Evolutionary conservation across 192 early-diverging fungal genomes (phyloP), one percentile per base, ranked within the genome.

Genomic region (Paraglomus brasilianum): DNA sequence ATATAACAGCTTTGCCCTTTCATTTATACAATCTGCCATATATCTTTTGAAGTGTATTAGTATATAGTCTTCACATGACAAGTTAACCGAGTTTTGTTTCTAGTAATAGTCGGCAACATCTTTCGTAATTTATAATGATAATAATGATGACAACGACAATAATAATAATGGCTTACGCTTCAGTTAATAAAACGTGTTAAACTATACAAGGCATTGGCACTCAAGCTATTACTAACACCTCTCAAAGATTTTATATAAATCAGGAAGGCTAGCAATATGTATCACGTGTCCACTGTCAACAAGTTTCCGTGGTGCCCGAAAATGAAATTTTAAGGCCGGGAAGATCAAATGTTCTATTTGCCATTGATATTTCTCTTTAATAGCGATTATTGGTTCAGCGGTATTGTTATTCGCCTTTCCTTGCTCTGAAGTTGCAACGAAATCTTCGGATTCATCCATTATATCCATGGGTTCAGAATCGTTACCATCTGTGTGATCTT

Each of bases 241-340:
- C 71, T 98, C 96, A 86, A 98, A 98, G 43, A 97, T 89, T 30
- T 88, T 92, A 77, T 98, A 98, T 30, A 98, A 80, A 69, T 97
- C 94, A 21, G 89, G 86, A 60, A 95, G 80, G 70, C 92, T 86
- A 2, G 90, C 91, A 15, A 98, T 75, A 70, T 93, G 87, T 4
- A 93, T 78, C 14, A 95, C 74, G 40, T 76, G 73, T 6, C 88
- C 82, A 30, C 81, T 76, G 60, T 86, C 82, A 15, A 83, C 80
- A 52, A 94, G 72, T 36, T 66, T 63, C 41, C 79, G 77, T 11
- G 89, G 87, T 2, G 92, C 90, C 62, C 83, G 74, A 50, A 96
- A 92, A 11, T 87, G 76, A 19, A 75, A 76, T 69, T 92, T 93
- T 11, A 97, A 77, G 7, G 89, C 86, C 4, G 93, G 88, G 52